Evolutionary conservation across 345 rosid genomes (phyloP), one percentile per base, ranked within the genome.

Genomic region (Pelargonium nanum): DNA sequence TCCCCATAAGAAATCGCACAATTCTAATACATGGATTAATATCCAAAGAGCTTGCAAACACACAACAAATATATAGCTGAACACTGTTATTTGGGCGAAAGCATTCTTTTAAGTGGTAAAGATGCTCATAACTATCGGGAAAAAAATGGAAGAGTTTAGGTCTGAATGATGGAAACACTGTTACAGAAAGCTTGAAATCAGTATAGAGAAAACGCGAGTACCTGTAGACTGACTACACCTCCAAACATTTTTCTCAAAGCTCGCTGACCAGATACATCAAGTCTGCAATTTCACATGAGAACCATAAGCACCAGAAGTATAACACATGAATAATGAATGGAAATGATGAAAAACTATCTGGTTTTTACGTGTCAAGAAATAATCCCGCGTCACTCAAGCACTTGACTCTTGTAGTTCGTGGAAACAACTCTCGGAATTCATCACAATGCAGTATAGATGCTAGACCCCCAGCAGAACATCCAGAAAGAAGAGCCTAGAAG

Each of bases 311-410:
- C 19, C 25, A 61, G n/a, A 34, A 34, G 23, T 6, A 34, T 4
- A n/a, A 25, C 30, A 8, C 19, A 17, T 15, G 24, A 17, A 48
- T 22, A 23, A 13, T 34, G 48, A 19, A 10, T 6, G 0, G 23
- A 22, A 24, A 24, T 23, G 24, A 19, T 63, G 25, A 30, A 34
- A 69, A 56, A 59, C 44, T 12, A 51, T 21, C 4, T 26, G 63
- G 50, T n/a, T 13, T 24, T 72, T 79, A 79, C 86, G 71, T 72
- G 32, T 79, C 86, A 28, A 82, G 86, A 68, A 79, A 79, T 53
- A 82, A 53, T 61, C 83, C 86, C 59, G 76, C 86, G 26, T 82
- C 86, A 68, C 83, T 82, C 24, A 82, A 72, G 70, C 86, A 82
- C 67, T 82, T 82, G 59, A 82, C 87, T 77, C 64, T 77, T 17